Conservation (phyloP, 192 early-diverging fungal species). For the Entomortierella lignicola region DNA sequence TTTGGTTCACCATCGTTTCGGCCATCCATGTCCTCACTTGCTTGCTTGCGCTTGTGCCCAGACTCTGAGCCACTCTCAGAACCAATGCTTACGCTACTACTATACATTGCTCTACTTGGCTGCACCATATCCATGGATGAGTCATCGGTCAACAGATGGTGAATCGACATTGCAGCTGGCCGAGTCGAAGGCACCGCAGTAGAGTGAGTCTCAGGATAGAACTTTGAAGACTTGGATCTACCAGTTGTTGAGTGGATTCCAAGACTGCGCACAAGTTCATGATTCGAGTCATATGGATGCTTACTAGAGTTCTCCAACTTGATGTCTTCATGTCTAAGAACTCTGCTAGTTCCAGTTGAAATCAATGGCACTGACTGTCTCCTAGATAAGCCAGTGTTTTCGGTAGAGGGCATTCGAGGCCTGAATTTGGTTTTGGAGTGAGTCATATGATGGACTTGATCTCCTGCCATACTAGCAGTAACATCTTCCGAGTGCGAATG, state of each 20-base stretch:
- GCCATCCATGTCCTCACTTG: background rate
- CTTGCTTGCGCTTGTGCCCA: slow-evolving; percentile 22
- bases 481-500: background rate
- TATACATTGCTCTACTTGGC: background rate
- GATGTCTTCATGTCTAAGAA: slow-evolving; percentile 31
- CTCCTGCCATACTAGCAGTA: background rate
- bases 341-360: slow-evolving; percentile 22
- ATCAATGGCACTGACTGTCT: slow-evolving; percentile 30
- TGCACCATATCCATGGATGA: background rate
- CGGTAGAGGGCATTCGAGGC: background rate
- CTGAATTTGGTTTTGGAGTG: background rate
- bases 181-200: background rate
- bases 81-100: background rate
- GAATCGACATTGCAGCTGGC: slow-evolving; percentile 38
- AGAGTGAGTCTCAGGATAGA: background rate
- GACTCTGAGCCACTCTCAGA: background rate
- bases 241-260: slow-evolving; percentile 2
- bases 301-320: background rate
- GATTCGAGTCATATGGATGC: background rate
- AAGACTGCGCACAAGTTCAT: slow-evolving; percentile 13
- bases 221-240: no score
- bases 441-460: background rate
- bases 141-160: slow-evolving; percentile 26
- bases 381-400: background rate
- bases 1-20: slow-evolving; percentile 10